Evolutionary conservation across 2,329 filamentous ascomycete species (phyloP).

Genomic region (Chaetomiaceae sp.): DNA sequence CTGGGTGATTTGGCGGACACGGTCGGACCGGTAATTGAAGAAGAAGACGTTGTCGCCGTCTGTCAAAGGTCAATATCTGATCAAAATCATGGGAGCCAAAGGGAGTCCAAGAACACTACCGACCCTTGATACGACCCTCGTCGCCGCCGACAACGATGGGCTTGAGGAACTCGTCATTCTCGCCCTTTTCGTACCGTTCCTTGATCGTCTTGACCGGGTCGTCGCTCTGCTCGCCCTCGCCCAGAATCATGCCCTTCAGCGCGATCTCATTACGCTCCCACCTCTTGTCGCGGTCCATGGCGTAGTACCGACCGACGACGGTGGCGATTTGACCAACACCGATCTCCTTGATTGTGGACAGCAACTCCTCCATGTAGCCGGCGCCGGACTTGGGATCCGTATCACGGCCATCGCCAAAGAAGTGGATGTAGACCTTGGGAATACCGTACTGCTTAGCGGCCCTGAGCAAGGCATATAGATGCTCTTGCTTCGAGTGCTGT

Average conservation of each 20-base stretch:
- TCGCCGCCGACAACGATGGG: slow-evolving; percentile 91
- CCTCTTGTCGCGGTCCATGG: slow-evolving; percentile 99
- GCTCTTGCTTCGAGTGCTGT: slow-evolving; percentile 88
- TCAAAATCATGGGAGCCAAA: not conserved
- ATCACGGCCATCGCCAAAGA: slow-evolving; percentile 96
- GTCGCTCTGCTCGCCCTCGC: slow-evolving; percentile 79
- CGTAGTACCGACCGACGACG: slow-evolving; percentile 92
- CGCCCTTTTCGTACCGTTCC: slow-evolving; percentile 78
- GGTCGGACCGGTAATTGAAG: slow-evolving; percentile 99
- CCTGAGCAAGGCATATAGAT: slow-evolving; percentile 80
- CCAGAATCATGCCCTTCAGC: slow-evolving; percentile 77
- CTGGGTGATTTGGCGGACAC: slow-evolving; percentile 93
- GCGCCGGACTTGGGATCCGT: slow-evolving; percentile 94
- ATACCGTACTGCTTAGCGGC: slow-evolving; percentile 85
- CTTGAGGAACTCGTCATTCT: slow-evolving; percentile 97
- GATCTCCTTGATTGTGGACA: slow-evolving; percentile 77
- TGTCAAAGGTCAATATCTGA: slow-evolving; percentile 33
- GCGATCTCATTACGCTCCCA: slow-evolving; percentile 93
- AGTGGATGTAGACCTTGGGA: slow-evolving; percentile 94
- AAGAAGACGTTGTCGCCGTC: slow-evolving; percentile 96
- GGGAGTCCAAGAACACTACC: too few species aligned
- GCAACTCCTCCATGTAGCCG: slow-evolving; percentile 80
- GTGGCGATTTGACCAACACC: slow-evolving; percentile 85
- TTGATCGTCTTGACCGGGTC: slow-evolving; percentile 85
- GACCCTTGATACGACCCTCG: slow-evolving; percentile 79